Percentiles rank a stretch among this genome's conserved stretches.
These are phyloP conservation scores for Bretschneidera sinensis DNA, from an alignment of 345 rosid species.

Conservation along the genomic window DNA sequence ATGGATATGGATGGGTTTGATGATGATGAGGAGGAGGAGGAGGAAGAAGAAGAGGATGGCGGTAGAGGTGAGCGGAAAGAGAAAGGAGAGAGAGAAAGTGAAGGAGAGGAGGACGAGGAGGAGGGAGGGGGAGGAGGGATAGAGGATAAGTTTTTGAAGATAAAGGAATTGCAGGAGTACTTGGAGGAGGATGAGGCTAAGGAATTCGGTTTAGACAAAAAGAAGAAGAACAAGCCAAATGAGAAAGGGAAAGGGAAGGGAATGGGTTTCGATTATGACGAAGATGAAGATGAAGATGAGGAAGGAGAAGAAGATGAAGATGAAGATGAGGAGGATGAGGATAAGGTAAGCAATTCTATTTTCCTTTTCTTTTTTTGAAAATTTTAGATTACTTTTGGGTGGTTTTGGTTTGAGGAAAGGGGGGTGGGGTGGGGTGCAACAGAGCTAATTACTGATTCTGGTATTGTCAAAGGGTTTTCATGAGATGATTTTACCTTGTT, in stretches of 20 bases:
- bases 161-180: slow-evolving; percentile 66
- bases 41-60: slow-evolving; percentile 34
- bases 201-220: slow-evolving; percentile 54
- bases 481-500: neutral
- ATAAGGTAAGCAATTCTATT: slow-evolving; percentile 5
- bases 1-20: slow-evolving; percentile 37
- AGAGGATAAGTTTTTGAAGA: slow-evolving; percentile 81
- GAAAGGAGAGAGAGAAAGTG: slow-evolving; percentile 11
- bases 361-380: too few species aligned
- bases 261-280: slow-evolving; percentile 32
- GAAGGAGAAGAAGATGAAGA: slow-evolving; percentile 22
- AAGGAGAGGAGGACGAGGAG: too few species aligned
- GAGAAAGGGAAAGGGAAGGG: slow-evolving; percentile 24
- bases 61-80: slow-evolving; percentile 24
- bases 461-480: too few species aligned
- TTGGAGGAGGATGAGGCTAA: slow-evolving; percentile 72
- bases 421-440: neutral
- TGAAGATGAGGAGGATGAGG: slow-evolving; percentile 29
- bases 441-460: too few species aligned
- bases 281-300: slow-evolving; percentile 26
- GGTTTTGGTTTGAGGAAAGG: neutral
- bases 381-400: neutral
- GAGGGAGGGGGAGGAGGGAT: slow-evolving; percentile 41
- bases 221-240: slow-evolving; percentile 39
- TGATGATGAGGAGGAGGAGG: slow-evolving; percentile 32